These are phyloP conservation scores for Coemansia biformis DNA, from an alignment of 192 early-diverging fungal genomes.

Conservation along the genomic window DNA sequence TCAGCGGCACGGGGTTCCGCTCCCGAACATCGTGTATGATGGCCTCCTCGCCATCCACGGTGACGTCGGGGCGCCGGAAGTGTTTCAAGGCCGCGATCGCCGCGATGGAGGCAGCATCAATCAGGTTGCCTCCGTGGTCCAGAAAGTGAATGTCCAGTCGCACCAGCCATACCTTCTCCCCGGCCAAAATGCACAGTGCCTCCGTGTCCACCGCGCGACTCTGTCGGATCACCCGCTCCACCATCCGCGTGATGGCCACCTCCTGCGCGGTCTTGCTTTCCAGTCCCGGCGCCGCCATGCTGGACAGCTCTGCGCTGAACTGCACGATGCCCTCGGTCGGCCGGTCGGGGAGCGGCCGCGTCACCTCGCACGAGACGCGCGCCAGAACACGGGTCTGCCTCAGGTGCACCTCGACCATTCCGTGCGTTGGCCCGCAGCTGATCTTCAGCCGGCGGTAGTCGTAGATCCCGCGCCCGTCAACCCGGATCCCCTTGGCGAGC, in stretches of 20 bases:
- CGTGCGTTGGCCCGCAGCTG: constrained; percentile 62
- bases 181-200: constrained; percentile 92
- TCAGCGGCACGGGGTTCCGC: constrained; percentile 87
- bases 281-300: constrained; percentile 74
- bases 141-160: constrained; percentile 88
- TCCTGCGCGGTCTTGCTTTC: constrained; percentile 75
- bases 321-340: constrained; percentile 82
- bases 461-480: constrained; percentile 72
- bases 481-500: constrained; percentile 61
- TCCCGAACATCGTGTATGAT: constrained; percentile 77
- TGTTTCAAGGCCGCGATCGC: constrained; percentile 84
- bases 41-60: constrained; percentile 86
- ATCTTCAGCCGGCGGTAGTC: constrained; percentile 69
- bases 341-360: constrained; percentile 63
- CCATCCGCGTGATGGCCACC: constrained; percentile 72
- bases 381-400: constrained; percentile 78
- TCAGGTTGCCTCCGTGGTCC: constrained; percentile 90
- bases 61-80: constrained; percentile 92
- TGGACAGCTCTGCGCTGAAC: constrained; percentile 84
- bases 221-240: constrained; percentile 83
- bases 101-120: constrained; percentile 88
- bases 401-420: constrained; percentile 70
- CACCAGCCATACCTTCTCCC: constrained; percentile 93
- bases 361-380: constrained; percentile 64
- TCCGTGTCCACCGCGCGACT: constrained; percentile 91